Conservation (phyloP, 2,329 filamentous ascomycete species). For the Arthrobotrys megalospora region DNA sequence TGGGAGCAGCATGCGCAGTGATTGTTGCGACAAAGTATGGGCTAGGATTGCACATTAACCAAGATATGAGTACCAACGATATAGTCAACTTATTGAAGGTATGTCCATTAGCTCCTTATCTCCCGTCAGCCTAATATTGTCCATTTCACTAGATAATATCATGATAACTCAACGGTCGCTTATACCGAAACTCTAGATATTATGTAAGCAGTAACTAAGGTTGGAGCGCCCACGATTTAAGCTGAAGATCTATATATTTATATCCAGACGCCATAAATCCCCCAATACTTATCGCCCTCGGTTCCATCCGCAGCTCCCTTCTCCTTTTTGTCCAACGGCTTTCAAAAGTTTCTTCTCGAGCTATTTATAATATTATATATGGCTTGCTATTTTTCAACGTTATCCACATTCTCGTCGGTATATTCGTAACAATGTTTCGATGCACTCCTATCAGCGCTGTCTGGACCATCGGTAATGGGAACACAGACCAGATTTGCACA, state of each 20-base stretch:
- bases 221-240: background rate
- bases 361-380: conserved; percentile 3
- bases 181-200: conserved; percentile 6
- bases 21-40: conserved; percentile 6
- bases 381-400: background rate
- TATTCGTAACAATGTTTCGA: conserved; percentile 7
- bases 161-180: background rate
- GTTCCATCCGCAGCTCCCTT: conserved; percentile 11
- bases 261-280: conserved; percentile 2
- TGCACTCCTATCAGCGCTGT: background rate
- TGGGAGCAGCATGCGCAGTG: conserved; percentile 12
- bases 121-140: background rate
- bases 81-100: conserved; percentile 22
- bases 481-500: background rate
- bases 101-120: background rate
- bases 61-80: background rate
- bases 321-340: conserved; percentile 13
- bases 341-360: background rate
- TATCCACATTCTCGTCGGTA: background rate
- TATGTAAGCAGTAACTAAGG: conserved; percentile 15
- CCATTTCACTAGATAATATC: conserved; percentile 2
- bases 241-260: conserved; percentile 14
- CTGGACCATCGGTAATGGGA: background rate
- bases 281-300: background rate
- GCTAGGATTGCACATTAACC: conserved; percentile 12